Evolutionary conservation across 208 protist species (phyloP).

Genomic region (Vickermania ingenoplastis): DNA sequence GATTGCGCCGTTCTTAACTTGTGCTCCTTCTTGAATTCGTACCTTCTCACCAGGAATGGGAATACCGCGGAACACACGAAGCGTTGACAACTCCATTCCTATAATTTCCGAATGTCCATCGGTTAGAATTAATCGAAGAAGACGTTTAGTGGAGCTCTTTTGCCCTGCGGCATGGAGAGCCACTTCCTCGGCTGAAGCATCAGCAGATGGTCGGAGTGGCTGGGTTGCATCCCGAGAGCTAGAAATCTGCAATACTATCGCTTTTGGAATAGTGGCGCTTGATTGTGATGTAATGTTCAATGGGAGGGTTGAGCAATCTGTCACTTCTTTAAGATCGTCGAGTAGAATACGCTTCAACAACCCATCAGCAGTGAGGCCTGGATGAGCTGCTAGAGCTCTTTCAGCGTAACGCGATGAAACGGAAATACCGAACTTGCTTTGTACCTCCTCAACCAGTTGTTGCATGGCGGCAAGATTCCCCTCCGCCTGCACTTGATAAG

Average conservation of each 20-base stretch:
- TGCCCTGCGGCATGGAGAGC: conserved; percentile 32
- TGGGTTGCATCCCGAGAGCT: conserved; percentile 71
- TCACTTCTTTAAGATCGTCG: conserved; percentile 58
- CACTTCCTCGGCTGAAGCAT: conserved; percentile 41
- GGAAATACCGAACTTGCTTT: conserved; percentile 23
- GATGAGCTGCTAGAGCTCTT: conserved; percentile 10
- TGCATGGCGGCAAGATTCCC: too few relatives aligned
- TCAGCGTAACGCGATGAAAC: conserved; percentile 56
- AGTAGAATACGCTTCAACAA: conserved; percentile 43
- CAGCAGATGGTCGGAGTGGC: conserved; percentile 60
- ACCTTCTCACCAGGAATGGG: conserved; percentile 72
- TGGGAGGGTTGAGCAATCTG: conserved; percentile 31
- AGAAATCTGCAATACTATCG: conserved; percentile 67
- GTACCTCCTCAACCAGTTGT: conserved; percentile 1
- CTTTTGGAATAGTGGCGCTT: conserved; percentile 19
- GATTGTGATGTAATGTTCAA: conserved; percentile 39
- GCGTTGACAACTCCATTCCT: conserved; percentile 61
- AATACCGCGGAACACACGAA: conserved; percentile 42
- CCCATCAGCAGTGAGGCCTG: conserved; percentile 20
- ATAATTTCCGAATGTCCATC: conserved; percentile 64
- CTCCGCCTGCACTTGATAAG: too few relatives aligned
- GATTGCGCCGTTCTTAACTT: conserved; percentile 65
- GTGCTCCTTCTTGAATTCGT: conserved; percentile 39
- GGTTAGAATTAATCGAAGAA: conserved; percentile 60
- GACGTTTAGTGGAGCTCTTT: conserved; percentile 30